Base-by-base conservation (phyloP, 148 eudicot species). In the Salicornia ramosissima region DNA sequence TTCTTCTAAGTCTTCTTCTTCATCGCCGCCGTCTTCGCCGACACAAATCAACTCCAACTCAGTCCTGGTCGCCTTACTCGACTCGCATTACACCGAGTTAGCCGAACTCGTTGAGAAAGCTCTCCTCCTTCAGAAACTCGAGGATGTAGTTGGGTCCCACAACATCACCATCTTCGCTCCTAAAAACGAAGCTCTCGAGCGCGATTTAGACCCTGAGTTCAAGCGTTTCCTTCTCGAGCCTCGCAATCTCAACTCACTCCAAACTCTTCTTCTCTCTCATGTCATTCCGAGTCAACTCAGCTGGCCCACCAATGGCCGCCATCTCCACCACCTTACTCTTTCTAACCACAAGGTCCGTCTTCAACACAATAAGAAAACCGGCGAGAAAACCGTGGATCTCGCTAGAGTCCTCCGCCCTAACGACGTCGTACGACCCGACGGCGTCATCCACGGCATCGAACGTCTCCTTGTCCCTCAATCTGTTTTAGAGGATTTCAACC, bases 131-230 rank as follows among this genome's bases (percentile, higher is more conserved):
- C 86, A 75, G 5, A 83, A 78, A 6, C 78, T 86, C 0, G 90
- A 87, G 28, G 67, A 69, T 1, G 79, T 84, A 0, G 83, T 87
- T 1, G 71, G 73, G 10, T 9, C 13, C 0, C 25, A 71, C 31
- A 87, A 84, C 10, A 68, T 87, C 59, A 84, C 90, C 56, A 82
- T 87, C 6, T 82, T 87, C 51, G 90, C 88, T 0, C 90, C 88
- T 0, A 55, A 24, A 1, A 84, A 87, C 30, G 80, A 70, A 9
- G 90, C 86, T 0, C 60, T 87, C 3, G 87, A 86, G 56, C 84
- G 82, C 7, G 85, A 80, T 24, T 81, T 86, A 7, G 88, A 84
- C 72, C 80, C 90, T n/a, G 88, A 82, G 67, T 87, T 87, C 82
- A 87, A 83, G 71, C 80, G 82, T 1, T 87, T 87, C 64, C 64